phyloP scores from a whole-genome alignment of 208 protist species.

The Crithidia expoeki region DNA sequence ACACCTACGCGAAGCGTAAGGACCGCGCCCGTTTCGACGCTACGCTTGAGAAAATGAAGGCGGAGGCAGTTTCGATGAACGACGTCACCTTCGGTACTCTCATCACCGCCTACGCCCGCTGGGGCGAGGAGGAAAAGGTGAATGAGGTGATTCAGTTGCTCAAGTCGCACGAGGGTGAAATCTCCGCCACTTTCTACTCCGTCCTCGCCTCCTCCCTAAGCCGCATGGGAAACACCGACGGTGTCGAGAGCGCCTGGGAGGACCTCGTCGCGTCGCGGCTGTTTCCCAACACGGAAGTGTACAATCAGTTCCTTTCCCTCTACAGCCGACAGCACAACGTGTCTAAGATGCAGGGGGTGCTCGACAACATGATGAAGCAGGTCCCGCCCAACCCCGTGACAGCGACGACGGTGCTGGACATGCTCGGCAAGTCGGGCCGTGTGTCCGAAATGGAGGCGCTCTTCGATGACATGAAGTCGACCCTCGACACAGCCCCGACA shows the following conservation, averaged over 20 bases:
- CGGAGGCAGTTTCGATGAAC: slow-evolving; percentile 80
- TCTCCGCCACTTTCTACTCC: slow-evolving; percentile 85
- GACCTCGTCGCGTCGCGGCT: slow-evolving; percentile 82
- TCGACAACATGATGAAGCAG: slow-evolving; percentile 91
- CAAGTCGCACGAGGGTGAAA: slow-evolving; percentile 73
- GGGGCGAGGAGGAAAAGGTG: slow-evolving; percentile 70
- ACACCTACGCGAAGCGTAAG: slow-evolving; percentile 76
- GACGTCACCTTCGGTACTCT: slow-evolving; percentile 91
- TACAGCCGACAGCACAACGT: slow-evolving; percentile 83
- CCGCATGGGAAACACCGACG: slow-evolving; percentile 75
- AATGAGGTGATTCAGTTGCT: slow-evolving; percentile 76
- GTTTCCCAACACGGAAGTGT: slow-evolving; percentile 86
- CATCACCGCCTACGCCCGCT: slow-evolving; percentile 85
- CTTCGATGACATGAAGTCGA: slow-evolving; percentile 86
- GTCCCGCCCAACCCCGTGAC: slow-evolving; percentile 88
- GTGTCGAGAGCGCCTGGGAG: slow-evolving; percentile 86
- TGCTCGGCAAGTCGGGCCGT: slow-evolving; percentile 88
- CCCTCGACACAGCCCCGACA: slow-evolving; percentile 81
- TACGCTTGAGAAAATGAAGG: slow-evolving; percentile 78
- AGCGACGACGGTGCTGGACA: slow-evolving; percentile 84
- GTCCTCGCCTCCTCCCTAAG: slow-evolving; percentile 84
- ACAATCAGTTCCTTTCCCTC: slow-evolving; percentile 86
- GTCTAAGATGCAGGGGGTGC: slow-evolving; percentile 80
- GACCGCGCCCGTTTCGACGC: slow-evolving; percentile 67
- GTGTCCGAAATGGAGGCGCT: slow-evolving; percentile 86